Percentiles rank a stretch among this genome's conserved stretches.
Conservation (phyloP, 2,329 filamentous ascomycete genomes). For the Pleoardoris graminearum region DNA sequence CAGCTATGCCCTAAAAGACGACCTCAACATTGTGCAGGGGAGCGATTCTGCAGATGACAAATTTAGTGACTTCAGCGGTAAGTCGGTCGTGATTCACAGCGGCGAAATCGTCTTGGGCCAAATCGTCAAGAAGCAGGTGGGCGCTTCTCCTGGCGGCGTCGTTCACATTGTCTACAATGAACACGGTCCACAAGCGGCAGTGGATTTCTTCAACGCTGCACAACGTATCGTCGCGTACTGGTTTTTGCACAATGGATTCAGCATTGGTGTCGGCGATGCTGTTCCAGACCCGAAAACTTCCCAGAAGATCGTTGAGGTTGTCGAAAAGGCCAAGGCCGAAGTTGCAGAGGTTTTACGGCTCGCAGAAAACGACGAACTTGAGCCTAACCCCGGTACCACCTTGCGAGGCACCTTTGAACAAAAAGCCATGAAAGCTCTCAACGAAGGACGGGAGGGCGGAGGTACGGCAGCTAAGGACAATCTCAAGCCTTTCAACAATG, state of each 20-base stretch:
- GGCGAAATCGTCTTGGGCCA: constrained; percentile 90
- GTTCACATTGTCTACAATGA: constrained; percentile 97
- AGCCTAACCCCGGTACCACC: constrained; percentile 97
- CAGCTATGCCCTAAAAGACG: constrained; percentile 85
- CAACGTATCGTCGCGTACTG: constrained; percentile 97
- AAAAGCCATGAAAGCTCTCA: constrained; percentile 91
- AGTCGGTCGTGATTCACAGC: constrained; percentile 78
- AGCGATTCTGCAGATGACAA: constrained; percentile 64
- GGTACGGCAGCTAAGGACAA: constrained; percentile 90
- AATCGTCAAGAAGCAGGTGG: constrained; percentile 90
- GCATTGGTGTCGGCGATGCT: constrained; percentile 97
- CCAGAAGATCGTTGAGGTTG: constrained; percentile 78
- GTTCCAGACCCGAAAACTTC: constrained; percentile 89
- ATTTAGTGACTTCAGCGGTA: constrained; percentile 71
- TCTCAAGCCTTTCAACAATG: constrained; percentile 95
- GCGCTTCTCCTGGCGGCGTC: constrained; percentile 86
- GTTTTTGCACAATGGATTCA: constrained; percentile 94
- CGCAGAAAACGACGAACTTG: constrained; percentile 84
- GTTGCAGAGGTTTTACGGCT: constrained; percentile 74
- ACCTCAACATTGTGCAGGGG: constrained; percentile 67
- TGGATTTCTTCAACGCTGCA: constrained; percentile 93
- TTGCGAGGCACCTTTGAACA: constrained; percentile 98
- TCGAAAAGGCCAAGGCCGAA: constrained; percentile 78
- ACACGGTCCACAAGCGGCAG: constrained; percentile 79
- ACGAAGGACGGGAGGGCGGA: constrained; percentile 94